Conservation (phyloP, 805 yeast species). For the Candida quercuum region DNA sequence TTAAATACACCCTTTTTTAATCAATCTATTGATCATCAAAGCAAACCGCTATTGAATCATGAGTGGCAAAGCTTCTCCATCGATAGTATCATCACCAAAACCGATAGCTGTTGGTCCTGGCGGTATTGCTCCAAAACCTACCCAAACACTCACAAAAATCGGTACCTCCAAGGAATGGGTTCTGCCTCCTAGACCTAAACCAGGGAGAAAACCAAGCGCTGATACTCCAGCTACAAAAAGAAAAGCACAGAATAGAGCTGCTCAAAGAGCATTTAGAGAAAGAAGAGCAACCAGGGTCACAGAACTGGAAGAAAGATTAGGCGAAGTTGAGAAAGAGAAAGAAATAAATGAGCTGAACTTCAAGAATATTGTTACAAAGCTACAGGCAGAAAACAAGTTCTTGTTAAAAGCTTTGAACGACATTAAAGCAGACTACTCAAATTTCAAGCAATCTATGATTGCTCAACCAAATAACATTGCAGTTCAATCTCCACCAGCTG, state of each 20-base stretch:
- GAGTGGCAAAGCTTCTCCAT: constrained; percentile 12
- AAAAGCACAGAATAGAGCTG: constrained; percentile 91
- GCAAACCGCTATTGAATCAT: background rate
- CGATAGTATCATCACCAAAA: constrained; percentile 18
- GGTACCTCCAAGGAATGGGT: constrained; percentile 72
- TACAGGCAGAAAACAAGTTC: constrained; percentile 30
- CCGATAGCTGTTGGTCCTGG: constrained; percentile 1
- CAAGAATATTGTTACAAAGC: constrained; percentile 17
- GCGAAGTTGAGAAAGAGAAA: constrained; percentile 62
- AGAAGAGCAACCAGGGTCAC: constrained; percentile 77
- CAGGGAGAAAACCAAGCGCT: constrained; percentile 55
- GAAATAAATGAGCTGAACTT: constrained; percentile 43
- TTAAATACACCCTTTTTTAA: background rate
- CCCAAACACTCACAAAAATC: constrained; percentile 35
- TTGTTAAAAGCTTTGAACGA: constrained; percentile 26
- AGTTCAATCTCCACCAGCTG: constrained; percentile 17
- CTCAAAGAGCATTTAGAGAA: constrained; percentile 87
- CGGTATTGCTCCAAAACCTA: constrained; percentile 11
- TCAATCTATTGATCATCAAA: too few relatives aligned
- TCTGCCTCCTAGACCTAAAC: constrained; percentile 74
- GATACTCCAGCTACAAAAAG: constrained; percentile 83
- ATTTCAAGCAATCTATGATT: constrained; percentile 13
- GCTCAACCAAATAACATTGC: constrained; percentile 1
- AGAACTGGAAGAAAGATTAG: constrained; percentile 66
- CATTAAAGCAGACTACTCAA: constrained; percentile 21